Percentiles rank a stretch among this genome's conserved stretches.
Evolutionary conservation across 768 basidiomycete genomes (phyloP).

Genomic region (Postia placenta): DNA sequence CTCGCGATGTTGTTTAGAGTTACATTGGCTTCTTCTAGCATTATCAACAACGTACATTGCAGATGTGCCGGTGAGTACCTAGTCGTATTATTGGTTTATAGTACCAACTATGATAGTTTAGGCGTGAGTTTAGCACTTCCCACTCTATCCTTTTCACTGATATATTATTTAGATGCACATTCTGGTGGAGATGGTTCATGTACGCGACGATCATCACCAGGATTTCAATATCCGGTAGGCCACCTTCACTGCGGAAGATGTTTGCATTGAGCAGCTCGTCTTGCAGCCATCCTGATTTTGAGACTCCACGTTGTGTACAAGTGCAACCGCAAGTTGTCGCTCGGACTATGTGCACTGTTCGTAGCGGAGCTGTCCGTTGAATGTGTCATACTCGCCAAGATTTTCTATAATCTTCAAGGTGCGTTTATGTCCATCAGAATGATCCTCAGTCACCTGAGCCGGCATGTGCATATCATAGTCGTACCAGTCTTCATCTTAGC

Average conservation of each 20-base stretch:
- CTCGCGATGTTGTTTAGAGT: too few relatives aligned
- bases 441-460: too few relatives aligned
- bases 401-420: not conserved
- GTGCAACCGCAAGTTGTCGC: not conserved
- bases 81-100: not conserved
- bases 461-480: too few relatives aligned
- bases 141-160: too few relatives aligned
- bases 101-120: too few relatives aligned
- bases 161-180: not conserved
- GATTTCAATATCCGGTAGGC: not conserved
- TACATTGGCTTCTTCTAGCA: not conserved
- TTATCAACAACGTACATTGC: not conserved
- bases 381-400: not conserved
- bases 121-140: too few relatives aligned
- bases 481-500: too few relatives aligned
- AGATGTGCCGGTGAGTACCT: not conserved
- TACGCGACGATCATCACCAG: not conserved
- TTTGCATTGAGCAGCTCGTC: not conserved
- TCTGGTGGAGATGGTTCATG: not conserved
- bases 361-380: not conserved
- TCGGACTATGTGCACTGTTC: not conserved
- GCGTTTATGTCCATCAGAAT: too few relatives aligned
- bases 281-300: not conserved
- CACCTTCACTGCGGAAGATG: not conserved
- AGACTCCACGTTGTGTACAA: slow-evolving; percentile 1